Base-by-base conservation (phyloP, 495 filamentous ascomycete species). In the Aspergillus taichungensis region DNA sequence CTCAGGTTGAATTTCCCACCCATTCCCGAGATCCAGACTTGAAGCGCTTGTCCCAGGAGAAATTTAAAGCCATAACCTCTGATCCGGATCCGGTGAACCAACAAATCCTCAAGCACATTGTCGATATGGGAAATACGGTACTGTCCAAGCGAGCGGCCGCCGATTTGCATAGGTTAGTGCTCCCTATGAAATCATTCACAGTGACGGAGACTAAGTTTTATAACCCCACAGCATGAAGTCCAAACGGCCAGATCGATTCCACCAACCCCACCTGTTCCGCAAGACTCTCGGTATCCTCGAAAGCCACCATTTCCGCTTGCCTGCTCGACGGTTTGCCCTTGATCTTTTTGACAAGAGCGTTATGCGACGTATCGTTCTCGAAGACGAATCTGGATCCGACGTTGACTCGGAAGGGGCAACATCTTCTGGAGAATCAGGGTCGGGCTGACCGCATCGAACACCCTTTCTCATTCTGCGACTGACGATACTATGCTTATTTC, bases 291-390 rank as follows among this genome's bases (percentile, higher is more conserved):
- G 69, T 30, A 67, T 96, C 30, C 72, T 98, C n/a, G 92, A 95
- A 66, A 82, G 78, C 40, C 88, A 95, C 50, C 87, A 92, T 55
- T 97, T 88, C 62, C 78, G 91, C 29, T 72, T 97, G 14, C 80
- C 79, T 6, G 82, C 88, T 39, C 82, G 91, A 34, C 83, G 87
- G 34, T 89, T 94, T 62, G 82, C 95, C 30, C 80, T 96, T 40
- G 89, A 96, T 59, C 67, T 97, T 18, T 98, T 97, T 61, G 91
- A 97, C 52, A 90, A 87, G 64, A 79, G 74, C 31, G 87, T 97
- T 27, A 69, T 97, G 62, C 71, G 88, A 52, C 77, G 79, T 34
- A 85, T 96, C 43, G 83, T 97, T 30, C 62, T 83, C 5, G 78
- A 80, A 40, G 81, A 85, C 42, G 80, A 82, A 12, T 73, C 68